Evolutionary conservation across 164 flowering plant genomes (phyloP), one percentile per base, ranked within the genome.

Genomic region (Tinospora cordifolia): DNA sequence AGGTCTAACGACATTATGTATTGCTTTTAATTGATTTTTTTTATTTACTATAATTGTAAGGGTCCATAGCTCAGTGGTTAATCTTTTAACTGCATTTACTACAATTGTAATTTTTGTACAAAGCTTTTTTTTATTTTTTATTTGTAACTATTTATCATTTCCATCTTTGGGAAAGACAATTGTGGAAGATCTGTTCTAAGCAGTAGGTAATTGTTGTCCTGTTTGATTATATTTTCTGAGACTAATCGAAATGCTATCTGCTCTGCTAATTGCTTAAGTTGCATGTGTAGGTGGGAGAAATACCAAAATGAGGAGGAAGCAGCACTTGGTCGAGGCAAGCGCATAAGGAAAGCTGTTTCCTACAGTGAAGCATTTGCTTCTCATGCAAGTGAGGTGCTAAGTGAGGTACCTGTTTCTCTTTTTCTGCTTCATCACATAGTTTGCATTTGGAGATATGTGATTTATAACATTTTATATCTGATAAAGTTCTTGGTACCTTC

Each of bases 271-370:
- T 54, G 60, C 60, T n/a, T 71, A 57, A 27, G 4, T 73, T 78
- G 73, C 59, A 38, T 70, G 62, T 71, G 34, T 79, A 95, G 99
- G 77, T 95, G 99, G 99, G 97, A 92, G 82, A 92, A 82, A 68
- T 88, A 87, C 82, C 97, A 90, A 72, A 88, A 25, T 75, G 98
- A 95, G 79, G 98, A 90, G 82, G 97, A 91, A 86, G 99, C 99
- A 69, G 86, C 90, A 80, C 97, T 95, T 83, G 99, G 99, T 73
- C 84, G 99, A 62, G 99, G 99, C 64, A 95, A 95, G 80, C 96
- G 99, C 69, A 86, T 74, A 71, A 83, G 98, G 57, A 95, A 92
- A 85, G 88, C 96, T 73, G 90, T 95, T 77, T 92, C 98, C 51
- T 95, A 95, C 64, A 85, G 89, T 74, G 99, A 92, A 78, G 91